Conservation (phyloP, 148 eudicot species). For the Dysphania ambrosioides region DNA sequence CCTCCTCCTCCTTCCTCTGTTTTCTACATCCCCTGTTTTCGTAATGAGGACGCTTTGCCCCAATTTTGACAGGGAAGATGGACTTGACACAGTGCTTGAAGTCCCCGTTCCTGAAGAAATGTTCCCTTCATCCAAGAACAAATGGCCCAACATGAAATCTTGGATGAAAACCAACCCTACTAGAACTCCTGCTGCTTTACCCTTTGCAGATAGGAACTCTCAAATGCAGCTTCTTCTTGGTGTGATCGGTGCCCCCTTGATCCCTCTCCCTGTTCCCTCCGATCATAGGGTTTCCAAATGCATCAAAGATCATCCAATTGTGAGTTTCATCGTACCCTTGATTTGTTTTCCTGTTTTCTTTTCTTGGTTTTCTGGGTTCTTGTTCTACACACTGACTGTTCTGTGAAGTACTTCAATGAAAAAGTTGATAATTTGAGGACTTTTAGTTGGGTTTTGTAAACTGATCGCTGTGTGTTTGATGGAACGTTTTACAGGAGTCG, state of each 20-base stretch:
- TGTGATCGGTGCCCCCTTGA: constrained; percentile 81
- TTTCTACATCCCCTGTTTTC: too few species aligned
- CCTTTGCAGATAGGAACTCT: constrained; percentile 38
- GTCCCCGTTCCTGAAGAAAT: constrained; percentile 92
- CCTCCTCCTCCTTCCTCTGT: background rate
- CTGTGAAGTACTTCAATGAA: constrained; percentile 11
- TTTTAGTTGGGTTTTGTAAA: background rate
- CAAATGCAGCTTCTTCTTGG: constrained; percentile 81
- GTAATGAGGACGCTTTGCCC: constrained; percentile 95
- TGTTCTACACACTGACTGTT: constrained; percentile 5
- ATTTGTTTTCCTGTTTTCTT: background rate
- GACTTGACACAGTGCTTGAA: constrained; percentile 84
- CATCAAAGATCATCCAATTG: constrained; percentile 74
- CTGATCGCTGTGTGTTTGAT: constrained; percentile 11
- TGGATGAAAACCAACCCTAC: constrained; percentile 54
- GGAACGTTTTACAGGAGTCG: constrained; percentile 50
- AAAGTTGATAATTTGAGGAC: background rate
- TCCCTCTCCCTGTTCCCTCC: constrained; percentile 61
- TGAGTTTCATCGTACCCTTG: constrained; percentile 28
- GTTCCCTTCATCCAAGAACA: constrained; percentile 42
- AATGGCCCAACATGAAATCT: constrained; percentile 69
- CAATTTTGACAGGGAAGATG: constrained; percentile 72
- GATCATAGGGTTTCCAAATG: constrained; percentile 28
- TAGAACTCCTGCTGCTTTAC: constrained; percentile 25
- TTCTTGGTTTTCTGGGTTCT: background rate